Evolutionary conservation across 768 basidiomycete species (phyloP).

Genomic region (Trichaptum fuscoviolaceum): DNA sequence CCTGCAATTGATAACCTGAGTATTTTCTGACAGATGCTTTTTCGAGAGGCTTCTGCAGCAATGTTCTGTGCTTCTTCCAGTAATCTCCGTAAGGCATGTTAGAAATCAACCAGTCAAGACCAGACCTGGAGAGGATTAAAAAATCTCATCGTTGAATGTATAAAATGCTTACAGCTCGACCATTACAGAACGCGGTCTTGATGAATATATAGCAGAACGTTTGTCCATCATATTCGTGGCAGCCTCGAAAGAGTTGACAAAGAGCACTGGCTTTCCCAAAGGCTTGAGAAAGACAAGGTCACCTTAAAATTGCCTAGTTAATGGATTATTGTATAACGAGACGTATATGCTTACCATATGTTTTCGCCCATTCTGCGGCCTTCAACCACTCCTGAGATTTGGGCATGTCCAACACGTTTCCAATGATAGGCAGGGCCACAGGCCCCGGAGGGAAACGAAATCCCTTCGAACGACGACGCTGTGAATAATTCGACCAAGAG

Average conservation of each 20-base stretch:
- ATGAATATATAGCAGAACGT: conserved; percentile 15
- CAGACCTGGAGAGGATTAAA: not conserved
- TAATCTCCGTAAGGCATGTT: conserved; percentile 1
- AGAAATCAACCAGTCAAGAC: not conserved
- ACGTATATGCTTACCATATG: conserved; percentile 36
- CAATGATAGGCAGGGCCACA: conserved; percentile 45
- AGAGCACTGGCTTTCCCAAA: conserved; percentile 10
- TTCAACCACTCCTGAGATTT: conserved; percentile 43
- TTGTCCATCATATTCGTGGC: conserved; percentile 17
- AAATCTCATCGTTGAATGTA: not conserved
- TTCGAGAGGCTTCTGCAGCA: not conserved
- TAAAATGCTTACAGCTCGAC: conserved; percentile 13
- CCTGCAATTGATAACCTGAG: conserved; percentile 3
- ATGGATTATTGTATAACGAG: not conserved
- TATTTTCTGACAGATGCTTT: not conserved
- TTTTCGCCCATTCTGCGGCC: conserved; percentile 47
- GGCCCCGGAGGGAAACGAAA: conserved; percentile 38
- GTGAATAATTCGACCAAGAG: not conserved
- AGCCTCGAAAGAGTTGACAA: conserved; percentile 15
- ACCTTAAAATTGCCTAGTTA: conserved; percentile 3
- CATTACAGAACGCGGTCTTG: conserved; percentile 13
- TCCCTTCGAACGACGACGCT: not conserved
- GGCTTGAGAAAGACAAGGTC: conserved; percentile 16
- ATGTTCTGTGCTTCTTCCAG: not conserved
- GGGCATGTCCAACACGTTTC: conserved; percentile 51